Conservation (phyloP, 1,139 yeast genomes). For the Geotrichum restrictum region DNA sequence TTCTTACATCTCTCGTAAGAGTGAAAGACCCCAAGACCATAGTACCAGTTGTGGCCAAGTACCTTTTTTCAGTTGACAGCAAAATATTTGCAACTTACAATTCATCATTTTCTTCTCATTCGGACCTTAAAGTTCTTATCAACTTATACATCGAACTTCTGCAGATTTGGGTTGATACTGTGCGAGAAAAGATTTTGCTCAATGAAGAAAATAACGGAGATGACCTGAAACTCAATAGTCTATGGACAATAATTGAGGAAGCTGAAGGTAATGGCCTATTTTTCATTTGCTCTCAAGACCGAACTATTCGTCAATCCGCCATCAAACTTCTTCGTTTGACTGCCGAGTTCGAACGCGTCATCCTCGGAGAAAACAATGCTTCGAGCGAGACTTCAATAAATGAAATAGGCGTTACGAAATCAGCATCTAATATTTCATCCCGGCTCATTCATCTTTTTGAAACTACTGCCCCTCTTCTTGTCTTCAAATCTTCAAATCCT, state of each 20-base stretch:
- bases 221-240: constrained; percentile 71
- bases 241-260: constrained; percentile 82
- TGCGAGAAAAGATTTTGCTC: constrained; percentile 11
- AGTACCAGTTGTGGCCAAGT: constrained; percentile 70
- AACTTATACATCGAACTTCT: constrained; percentile 73
- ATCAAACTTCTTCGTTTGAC: constrained; percentile 69
- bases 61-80: constrained; percentile 76
- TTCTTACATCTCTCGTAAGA: constrained; percentile 63
- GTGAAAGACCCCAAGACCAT: constrained; percentile 68
- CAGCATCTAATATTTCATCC: constrained; percentile 67
- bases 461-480: constrained; percentile 60
- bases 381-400: constrained; percentile 9
- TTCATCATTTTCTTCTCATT: constrained; percentile 50
- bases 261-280: constrained; percentile 94
- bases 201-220: constrained; percentile 44
- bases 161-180: constrained; percentile 62
- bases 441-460: constrained; percentile 77
- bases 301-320: constrained; percentile 68
- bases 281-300: constrained; percentile 85
- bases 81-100: constrained; percentile 39
- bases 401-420: constrained; percentile 28
- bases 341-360: constrained; percentile 62
- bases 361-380: constrained; percentile 13
- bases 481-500: constrained; percentile 49
- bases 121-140: constrained; percentile 57